These are phyloP conservation scores for Suaeda aralocaspica DNA, from an alignment of 148 eudicot species.

Conservation along the genomic window DNA sequence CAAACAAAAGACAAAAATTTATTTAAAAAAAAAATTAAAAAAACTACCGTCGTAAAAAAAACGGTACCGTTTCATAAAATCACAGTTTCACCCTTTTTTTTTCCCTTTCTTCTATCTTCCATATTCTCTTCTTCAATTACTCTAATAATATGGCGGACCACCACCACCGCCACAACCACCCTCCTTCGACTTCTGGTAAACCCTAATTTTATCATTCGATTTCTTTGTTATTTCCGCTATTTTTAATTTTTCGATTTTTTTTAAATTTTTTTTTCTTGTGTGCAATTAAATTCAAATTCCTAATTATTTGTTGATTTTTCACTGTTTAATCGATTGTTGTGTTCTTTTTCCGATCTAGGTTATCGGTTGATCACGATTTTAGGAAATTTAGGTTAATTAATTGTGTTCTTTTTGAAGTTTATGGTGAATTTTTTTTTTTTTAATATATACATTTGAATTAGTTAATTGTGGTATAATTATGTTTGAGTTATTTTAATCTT, in stretches of 20 bases:
- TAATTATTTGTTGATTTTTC: neutral
- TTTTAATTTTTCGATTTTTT: neutral
- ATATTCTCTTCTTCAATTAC: neutral
- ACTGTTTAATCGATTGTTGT: neutral
- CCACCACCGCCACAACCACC: neutral
- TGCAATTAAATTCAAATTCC: too few species aligned
- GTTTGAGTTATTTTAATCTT: too few species aligned
- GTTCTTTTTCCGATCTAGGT: neutral
- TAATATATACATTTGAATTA: neutral
- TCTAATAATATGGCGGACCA: constrained; percentile 4
- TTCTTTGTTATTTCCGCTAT: neutral
- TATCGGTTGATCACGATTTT: neutral
- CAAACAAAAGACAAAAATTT: too few species aligned
- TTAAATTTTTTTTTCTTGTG: neutral
- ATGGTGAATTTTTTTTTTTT: neutral
- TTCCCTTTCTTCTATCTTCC: neutral
- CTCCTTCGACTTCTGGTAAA: neutral
- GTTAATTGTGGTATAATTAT: too few species aligned
- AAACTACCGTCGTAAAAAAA: too few species aligned
- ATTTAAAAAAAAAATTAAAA: too few species aligned
- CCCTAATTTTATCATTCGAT: neutral
- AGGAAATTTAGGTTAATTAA: neutral
- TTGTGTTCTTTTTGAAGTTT: neutral
- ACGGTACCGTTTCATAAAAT: too few species aligned
- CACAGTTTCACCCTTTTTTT: neutral